Evolutionary conservation across 2,329 filamentous ascomycete species (phyloP).

Genomic region (Fusarium citri): DNA sequence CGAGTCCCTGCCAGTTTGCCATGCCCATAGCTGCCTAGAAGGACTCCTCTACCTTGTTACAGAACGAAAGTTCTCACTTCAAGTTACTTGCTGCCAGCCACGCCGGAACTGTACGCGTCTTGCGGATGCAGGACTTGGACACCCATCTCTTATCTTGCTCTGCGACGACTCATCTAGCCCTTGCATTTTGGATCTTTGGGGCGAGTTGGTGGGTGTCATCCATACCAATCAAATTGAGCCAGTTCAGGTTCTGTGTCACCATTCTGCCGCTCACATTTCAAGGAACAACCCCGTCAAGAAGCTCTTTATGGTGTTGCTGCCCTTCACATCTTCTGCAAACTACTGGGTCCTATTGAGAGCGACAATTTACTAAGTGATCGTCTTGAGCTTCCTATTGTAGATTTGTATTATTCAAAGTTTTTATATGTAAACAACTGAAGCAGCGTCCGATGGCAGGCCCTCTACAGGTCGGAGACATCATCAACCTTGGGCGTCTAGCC

Average conservation of each 20-base stretch:
- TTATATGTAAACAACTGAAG: conserved; percentile 5
- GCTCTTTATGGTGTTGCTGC: conserved; percentile 26
- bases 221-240: conserved; percentile 13
- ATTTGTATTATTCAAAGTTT: conserved; percentile 1
- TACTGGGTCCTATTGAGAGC: neutral
- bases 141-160: conserved; percentile 14
- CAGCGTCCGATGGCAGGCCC: conserved; percentile 41
- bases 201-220: neutral
- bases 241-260: conserved; percentile 1
- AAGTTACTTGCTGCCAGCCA: conserved; percentile 34
- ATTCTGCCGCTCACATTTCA: conserved; percentile 8
- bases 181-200: conserved; percentile 19
- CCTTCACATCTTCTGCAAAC: conserved; percentile 1
- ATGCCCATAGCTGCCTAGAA: conserved; percentile 12
- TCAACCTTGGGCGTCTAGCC: conserved; percentile 49
- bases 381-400: neutral
- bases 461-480: conserved; percentile 48
- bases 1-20: conserved; percentile 9
- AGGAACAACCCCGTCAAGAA: conserved; percentile 4
- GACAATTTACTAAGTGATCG: conserved; percentile 6
- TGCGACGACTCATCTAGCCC: conserved; percentile 20
- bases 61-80: conserved; percentile 18
- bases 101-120: conserved; percentile 13
- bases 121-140: conserved; percentile 2
- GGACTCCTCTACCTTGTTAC: conserved; percentile 2